Evolutionary conservation across 2,329 filamentous ascomycete genomes (phyloP).

Genomic region (Aphanoascus verrucosus): DNA sequence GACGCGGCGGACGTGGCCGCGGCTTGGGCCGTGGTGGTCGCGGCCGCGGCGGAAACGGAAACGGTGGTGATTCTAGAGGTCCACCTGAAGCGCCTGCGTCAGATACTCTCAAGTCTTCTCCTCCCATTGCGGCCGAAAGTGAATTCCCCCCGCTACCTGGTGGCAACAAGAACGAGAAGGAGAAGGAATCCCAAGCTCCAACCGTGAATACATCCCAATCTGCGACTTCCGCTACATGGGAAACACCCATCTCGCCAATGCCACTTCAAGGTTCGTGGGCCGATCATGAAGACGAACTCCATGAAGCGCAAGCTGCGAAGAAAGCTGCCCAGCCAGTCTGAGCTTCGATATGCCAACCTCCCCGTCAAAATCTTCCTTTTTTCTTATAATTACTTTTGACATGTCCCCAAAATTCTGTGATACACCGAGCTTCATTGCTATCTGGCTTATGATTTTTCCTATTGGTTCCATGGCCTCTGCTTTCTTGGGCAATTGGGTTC

Average conservation of each 20-base stretch:
- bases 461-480: no score
- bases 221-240: not conserved
- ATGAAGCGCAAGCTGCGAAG: conserved; percentile 4
- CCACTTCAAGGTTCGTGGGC: conserved; percentile 12
- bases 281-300: conserved; percentile 9
- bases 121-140: conserved; percentile 24
- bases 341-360: not conserved
- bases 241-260: conserved; percentile 3
- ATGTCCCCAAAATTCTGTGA: not conserved
- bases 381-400: not conserved
- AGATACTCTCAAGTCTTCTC: conserved; percentile 14
- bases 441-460: no score
- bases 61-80: not conserved
- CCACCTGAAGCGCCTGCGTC: conserved; percentile 15
- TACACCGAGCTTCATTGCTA: not conserved
- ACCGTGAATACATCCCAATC: conserved; percentile 1
- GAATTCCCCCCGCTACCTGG: conserved; percentile 30
- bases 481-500: not conserved
- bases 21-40: conserved; percentile 4
- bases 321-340: not conserved
- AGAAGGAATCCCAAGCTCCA: not conserved
- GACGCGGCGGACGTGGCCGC: conserved; percentile 16
- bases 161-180: conserved; percentile 15
- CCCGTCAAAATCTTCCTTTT: conserved; percentile 7
- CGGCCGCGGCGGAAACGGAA: not conserved